Base-by-base conservation (phyloP, 257 asterid genomes). In the Primulina tabacum region DNA sequence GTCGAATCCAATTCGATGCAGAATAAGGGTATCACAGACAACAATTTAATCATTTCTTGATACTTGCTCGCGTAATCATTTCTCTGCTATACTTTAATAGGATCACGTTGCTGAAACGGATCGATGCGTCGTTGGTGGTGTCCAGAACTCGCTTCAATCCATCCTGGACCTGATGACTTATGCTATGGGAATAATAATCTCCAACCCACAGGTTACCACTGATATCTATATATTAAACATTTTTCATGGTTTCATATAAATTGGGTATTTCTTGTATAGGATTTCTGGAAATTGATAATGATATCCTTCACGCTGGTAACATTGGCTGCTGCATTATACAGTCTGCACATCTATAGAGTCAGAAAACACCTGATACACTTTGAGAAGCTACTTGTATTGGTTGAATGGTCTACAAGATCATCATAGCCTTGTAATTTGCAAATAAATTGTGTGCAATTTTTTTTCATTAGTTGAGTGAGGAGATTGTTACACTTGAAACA, bases 121-220 rank as follows among this genome's bases (percentile, higher is more conserved):
- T 71, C 92, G 96, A 1, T 87, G 96, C 64, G 81, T 89, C 4
- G 94, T 90, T 65, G 96, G 97, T 32, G 97, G 97, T 4, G 99
- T 93, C 50, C 99, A 90, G 64, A 90, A 86, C 80, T 93, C 99
- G 8, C 81, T 93, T 38, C 99, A 93, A 59, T 89, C 97, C 4
- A 6, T 76, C 47, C 82, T 93, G 65, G 99, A 89, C 78, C 75
- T 90, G 88, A 73, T 92, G 89, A 86, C 99, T 67, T 93, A 90
- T 76, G 67, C 85, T 18, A 82, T 84, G 85, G 97, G 96, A 21
- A 77, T 87, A 18, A 71, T 93, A 73, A 79, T 93, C 83, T 89
- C 96, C 68, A 76, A 93, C 75, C 97, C 99, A 16, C 84, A 85
- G 96, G 99, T 87, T 70, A 63, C 34, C 60, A 14, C 7, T 65